Evolutionary conservation across 495 filamentous ascomycete species (phyloP).

Genomic region (Glarea lozoyensis): DNA sequence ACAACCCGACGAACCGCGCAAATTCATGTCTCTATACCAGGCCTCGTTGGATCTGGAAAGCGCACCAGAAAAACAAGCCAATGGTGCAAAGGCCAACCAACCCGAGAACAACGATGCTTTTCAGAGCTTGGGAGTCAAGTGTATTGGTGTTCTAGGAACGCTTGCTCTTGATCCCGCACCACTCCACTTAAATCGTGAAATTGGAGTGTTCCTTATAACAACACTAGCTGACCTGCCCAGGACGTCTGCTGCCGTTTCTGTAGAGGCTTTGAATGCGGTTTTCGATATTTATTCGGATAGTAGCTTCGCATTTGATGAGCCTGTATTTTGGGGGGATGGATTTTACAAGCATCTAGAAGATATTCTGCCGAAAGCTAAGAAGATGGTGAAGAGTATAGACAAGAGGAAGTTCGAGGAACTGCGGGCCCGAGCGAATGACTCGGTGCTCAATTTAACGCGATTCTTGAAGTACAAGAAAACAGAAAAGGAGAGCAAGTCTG

Average conservation of each 20-base stretch:
- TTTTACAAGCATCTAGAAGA: conserved; percentile 49
- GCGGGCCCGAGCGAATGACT: conserved; percentile 46
- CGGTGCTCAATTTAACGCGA: conserved; percentile 41
- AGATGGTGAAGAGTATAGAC: conserved; percentile 44
- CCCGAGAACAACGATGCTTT: conserved; percentile 32
- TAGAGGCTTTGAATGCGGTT: conserved; percentile 51
- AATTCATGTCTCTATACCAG: conserved; percentile 52
- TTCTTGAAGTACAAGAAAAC: conserved; percentile 55
- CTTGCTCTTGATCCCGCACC: conserved; percentile 40
- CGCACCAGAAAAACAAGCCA: conserved; percentile 6
- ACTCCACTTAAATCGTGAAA: conserved; percentile 39
- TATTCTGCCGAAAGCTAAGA: conserved; percentile 37
- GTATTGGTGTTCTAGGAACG: conserved; percentile 50
- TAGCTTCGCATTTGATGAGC: conserved; percentile 40
- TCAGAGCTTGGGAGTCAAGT: conserved; percentile 46
- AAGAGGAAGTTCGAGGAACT: conserved; percentile 43
- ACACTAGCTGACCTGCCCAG: conserved; percentile 33
- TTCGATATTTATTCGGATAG: conserved; percentile 56
- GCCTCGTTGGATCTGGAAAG: conserved; percentile 31
- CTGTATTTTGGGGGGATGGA: conserved; percentile 49
- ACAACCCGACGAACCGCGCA: conserved; percentile 37
- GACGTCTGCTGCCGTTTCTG: conserved; percentile 37
- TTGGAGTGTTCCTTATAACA: conserved; percentile 50
- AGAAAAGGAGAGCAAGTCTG: conserved; percentile 23
- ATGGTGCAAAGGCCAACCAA: conserved; percentile 9